These are phyloP conservation scores for Calocybe indica DNA, from an alignment of 768 basidiomycete genomes.

Conservation along the genomic window DNA sequence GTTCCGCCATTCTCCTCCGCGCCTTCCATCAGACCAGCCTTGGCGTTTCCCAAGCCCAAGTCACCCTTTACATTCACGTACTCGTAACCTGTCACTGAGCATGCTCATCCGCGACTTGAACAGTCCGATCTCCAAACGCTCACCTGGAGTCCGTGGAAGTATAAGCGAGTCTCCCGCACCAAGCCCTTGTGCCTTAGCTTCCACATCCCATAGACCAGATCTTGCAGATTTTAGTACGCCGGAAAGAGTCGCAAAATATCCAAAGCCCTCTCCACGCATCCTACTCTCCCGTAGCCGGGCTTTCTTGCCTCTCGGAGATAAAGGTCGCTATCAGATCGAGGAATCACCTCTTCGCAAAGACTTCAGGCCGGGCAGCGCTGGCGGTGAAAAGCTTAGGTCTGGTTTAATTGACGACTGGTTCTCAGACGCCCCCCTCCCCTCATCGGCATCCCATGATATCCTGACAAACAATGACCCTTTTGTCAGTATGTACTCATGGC, in stretches of 20 bases:
- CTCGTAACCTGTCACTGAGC: conserved; percentile 59
- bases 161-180: conserved; percentile 22
- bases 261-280: conserved; percentile 20
- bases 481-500: conserved; percentile 37
- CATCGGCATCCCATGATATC: conserved; percentile 15
- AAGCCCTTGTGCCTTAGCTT: conserved; percentile 15
- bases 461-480: conserved; percentile 38
- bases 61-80: conserved; percentile 64
- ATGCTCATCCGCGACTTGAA: conserved; percentile 51
- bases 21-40: conserved; percentile 71
- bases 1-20: conserved; percentile 73
- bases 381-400: conserved; percentile 25
- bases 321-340: conserved; percentile 28
- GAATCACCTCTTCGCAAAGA: conserved; percentile 44
- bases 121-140: conserved; percentile 39
- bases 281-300: no score
- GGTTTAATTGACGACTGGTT: conserved; percentile 38
- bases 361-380: conserved; percentile 10
- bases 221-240: conserved; percentile 23
- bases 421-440: conserved; percentile 22
- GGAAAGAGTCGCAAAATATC: conserved; percentile 24
- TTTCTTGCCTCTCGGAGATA: conserved; percentile 15
- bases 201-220: conserved; percentile 12
- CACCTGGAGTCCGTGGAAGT: conserved; percentile 9
- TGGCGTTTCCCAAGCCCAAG: conserved; percentile 81